Evolutionary conservation across 768 basidiomycete species (phyloP).

Genomic region (Lactifluus piperatus): DNA sequence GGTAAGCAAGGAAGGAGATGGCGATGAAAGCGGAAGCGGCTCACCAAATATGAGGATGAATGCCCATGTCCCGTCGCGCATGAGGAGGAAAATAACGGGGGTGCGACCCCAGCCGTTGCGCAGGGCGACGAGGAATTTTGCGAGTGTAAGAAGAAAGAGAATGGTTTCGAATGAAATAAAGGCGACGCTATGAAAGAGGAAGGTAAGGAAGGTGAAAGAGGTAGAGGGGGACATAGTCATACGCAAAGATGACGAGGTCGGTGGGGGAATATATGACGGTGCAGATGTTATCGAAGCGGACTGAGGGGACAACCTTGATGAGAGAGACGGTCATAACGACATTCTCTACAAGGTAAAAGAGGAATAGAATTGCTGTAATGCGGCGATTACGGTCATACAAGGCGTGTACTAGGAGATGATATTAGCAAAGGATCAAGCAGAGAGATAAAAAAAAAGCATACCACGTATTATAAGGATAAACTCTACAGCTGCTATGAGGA

Average conservation of each 20-base stretch:
- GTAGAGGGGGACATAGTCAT: background rate
- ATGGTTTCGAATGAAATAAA: constrained; percentile 23
- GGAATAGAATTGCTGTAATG: constrained; percentile 1
- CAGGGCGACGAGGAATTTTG: constrained; percentile 20
- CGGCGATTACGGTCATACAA: constrained; percentile 12
- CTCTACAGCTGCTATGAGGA: constrained; percentile 20
- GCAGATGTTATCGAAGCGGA: constrained; percentile 10
- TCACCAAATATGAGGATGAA: constrained; percentile 25
- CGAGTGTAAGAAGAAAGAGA: constrained; percentile 23
- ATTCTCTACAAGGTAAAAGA: constrained; percentile 13
- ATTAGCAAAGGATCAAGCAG: background rate
- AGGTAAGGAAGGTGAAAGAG: background rate
- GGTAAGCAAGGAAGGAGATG: background rate
- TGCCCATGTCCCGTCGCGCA: constrained; percentile 25
- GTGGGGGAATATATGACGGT: constrained; percentile 10
- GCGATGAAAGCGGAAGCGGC: background rate
- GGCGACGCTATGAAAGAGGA: constrained; percentile 16
- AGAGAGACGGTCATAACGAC: constrained; percentile 11
- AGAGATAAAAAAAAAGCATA: constrained; percentile 7
- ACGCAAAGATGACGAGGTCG: constrained; percentile 13
- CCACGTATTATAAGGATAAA: constrained; percentile 23
- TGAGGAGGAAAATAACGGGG: constrained; percentile 20
- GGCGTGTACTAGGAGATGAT: constrained; percentile 10
- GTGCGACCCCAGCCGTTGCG: constrained; percentile 22
- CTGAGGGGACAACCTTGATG: constrained; percentile 1